A percentile compares a stretch with the other conserved stretches of the same genome.
phyloP scores from a whole-genome alignment of 1,139 yeast genomes.

The Debaryomyces psychrophilus region DNA sequence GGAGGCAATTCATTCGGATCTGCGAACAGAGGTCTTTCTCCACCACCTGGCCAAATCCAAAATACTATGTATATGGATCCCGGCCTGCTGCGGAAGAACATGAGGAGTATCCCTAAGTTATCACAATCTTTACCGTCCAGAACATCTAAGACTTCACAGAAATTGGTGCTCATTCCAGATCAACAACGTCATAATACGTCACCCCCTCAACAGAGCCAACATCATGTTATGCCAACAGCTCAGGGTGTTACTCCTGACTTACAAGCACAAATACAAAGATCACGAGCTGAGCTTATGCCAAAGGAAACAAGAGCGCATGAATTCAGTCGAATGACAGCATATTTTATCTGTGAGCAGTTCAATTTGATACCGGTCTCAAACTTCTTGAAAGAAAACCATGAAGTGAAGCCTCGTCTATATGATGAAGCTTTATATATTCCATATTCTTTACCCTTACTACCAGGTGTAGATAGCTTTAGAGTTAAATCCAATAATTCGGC shows the following conservation, averaged over 20 bases:
- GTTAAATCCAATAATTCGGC: constrained; percentile 78
- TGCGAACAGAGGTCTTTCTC: constrained; percentile 12
- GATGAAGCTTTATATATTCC: constrained; percentile 93
- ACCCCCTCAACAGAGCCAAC: constrained; percentile 21
- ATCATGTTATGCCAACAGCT: constrained; percentile 10
- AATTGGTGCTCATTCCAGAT: constrained; percentile 84
- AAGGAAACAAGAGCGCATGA: constrained; percentile 69
- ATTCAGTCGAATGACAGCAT: constrained; percentile 86
- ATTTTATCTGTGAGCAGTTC: constrained; percentile 82
- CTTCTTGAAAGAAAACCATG: constrained; percentile 70
- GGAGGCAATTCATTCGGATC: constrained; percentile 3
- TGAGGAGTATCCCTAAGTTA: constrained; percentile 55
- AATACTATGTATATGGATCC: neutral
- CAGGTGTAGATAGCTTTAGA: constrained; percentile 84
- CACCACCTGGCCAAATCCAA: constrained; percentile 15
- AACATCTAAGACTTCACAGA: constrained; percentile 83
- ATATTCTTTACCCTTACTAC: constrained; percentile 81
- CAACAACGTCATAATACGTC: constrained; percentile 32
- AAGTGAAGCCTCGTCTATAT: constrained; percentile 81
- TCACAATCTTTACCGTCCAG: constrained; percentile 78
- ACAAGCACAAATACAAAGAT: constrained; percentile 46
- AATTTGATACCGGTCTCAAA: constrained; percentile 63
- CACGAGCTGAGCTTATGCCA: constrained; percentile 71
- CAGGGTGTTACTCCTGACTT: constrained; percentile 22
- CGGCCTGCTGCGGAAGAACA: constrained; percentile 27